Evolutionary conservation across 768 basidiomycete genomes (phyloP), one percentile per base, ranked within the genome.

Genomic region (Dacryopinax spathularia): DNA sequence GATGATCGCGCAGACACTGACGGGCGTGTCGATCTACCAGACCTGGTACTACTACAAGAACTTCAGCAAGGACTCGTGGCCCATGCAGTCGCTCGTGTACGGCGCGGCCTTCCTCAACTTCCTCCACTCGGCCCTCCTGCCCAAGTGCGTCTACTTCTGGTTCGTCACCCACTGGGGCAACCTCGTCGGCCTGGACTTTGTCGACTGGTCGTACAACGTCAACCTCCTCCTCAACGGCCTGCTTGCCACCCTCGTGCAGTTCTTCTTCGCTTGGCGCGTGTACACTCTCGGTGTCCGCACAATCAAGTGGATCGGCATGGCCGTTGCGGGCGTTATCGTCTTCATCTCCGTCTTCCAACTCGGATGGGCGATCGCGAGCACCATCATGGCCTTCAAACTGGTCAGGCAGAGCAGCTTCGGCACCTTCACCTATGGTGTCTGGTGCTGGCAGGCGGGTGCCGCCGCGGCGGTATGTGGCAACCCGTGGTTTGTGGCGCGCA

Each of bases 181-280:
- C 48, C 48, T 56, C 48, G 48, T 56, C 25, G 48, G 48, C 13
- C 48, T 56, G 2, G 48, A 56, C 48, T 56, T 27, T 29, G 48
- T 56, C 25, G 48, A 56, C 48, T 56, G 48, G 48, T 56, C 48
- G 25, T 56, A 56, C 48, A 56, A 56, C 48, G 29, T 56, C 48
- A 56, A 56, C 29, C 48, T 56, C 48, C 48, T 56, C 48, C 48
- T 56, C 48, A 56, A 56, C 48, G 48, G 48, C 29, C 9, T 56
- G 25, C 48, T 56, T 29, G 48, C 48, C 29, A 56, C 48, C 6
- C 25, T 56, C 22, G 48, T 56, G 10, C 48, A 56, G 29, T 31
- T 56, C 29, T 56, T 56, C 48, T 56, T 56, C 48, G 48, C 48
- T 3, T 56, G 48, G 48, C 48, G 48, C 48, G 48, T 56, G 9